phyloP scores from a whole-genome alignment of 2,329 filamentous ascomycete species.

The Fusarium azukiicola region DNA sequence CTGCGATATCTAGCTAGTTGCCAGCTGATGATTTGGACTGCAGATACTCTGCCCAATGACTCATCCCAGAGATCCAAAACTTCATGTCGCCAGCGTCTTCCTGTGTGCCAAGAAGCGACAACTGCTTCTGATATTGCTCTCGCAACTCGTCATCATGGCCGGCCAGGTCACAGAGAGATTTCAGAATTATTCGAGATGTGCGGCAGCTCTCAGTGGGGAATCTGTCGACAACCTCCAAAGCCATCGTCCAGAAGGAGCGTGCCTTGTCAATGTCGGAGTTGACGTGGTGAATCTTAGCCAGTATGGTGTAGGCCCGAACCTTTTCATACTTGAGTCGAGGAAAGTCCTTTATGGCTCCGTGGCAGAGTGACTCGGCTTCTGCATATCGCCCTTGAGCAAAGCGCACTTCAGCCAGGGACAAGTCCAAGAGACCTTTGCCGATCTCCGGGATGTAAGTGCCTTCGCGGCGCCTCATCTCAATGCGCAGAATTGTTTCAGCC shows the following conservation, averaged over 20 bases:
- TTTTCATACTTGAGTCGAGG: constrained; percentile 6
- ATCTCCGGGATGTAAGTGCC: background rate
- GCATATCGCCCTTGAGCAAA: background rate
- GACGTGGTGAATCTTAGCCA: background rate
- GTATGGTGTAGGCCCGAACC: background rate
- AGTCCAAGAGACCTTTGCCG: background rate
- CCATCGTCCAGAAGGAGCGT: background rate
- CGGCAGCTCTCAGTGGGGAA: background rate
- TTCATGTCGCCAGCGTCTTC: background rate
- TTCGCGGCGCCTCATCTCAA: background rate
- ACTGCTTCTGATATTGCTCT: background rate
- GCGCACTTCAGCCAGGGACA: background rate
- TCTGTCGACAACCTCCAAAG: background rate
- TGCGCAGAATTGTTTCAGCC: background rate
- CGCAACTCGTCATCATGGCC: background rate
- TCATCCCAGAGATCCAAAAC: background rate
- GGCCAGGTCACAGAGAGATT: background rate
- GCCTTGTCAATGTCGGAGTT: background rate
- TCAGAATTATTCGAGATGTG: background rate
- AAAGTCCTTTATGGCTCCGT: background rate
- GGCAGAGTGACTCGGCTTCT: background rate
- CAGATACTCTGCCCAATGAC: background rate
- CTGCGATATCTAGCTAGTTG: background rate
- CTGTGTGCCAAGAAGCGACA: background rate
- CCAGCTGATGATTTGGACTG: background rate